A percentile compares a stretch with the other conserved stretches of the same genome.
These are phyloP conservation scores for Eimeria necatrix DNA, from an alignment of 169 alveolate genomes.

Conservation along the genomic window DNA sequence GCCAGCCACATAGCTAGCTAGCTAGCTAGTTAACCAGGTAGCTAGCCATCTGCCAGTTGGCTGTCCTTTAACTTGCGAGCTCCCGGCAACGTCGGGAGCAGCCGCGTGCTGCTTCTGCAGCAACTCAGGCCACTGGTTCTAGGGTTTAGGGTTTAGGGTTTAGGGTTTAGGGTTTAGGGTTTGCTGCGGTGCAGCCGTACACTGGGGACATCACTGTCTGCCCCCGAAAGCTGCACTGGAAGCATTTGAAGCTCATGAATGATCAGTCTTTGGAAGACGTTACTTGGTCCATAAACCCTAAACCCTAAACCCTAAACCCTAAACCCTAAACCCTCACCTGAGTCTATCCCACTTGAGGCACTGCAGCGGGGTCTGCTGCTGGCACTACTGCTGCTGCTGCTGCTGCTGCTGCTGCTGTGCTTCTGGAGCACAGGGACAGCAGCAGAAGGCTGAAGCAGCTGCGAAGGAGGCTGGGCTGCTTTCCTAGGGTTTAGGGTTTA, in stretches of 20 bases:
- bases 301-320: conserved; percentile 20
- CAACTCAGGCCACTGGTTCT: neutral
- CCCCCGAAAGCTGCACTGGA: conserved; percentile 81
- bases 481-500: conserved; percentile 15
- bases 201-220: conserved; percentile 86
- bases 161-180: conserved; percentile 6
- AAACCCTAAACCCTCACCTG: conserved; percentile 1
- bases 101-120: neutral
- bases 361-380: neutral
- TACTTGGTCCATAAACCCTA: conserved; percentile 80
- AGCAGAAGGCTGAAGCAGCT: neutral
- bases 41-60: neutral
- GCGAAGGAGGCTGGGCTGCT: no score
- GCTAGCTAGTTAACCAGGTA: no score
- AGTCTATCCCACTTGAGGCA: neutral
- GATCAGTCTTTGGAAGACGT: conserved; percentile 84
- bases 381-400: conserved; percentile 12
- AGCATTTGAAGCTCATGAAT: conserved; percentile 82
- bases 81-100: neutral
- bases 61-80: neutral
- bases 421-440: no score
- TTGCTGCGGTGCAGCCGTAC: conserved; percentile 81
- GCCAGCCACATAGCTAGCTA: no score
- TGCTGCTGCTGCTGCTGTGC: neutral
- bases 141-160: neutral